Percentiles rank a stretch among this genome's conserved stretches.
phyloP scores from a whole-genome alignment of 2,329 filamentous ascomycete genomes.

The Colletotrichum cordylinicola region DNA sequence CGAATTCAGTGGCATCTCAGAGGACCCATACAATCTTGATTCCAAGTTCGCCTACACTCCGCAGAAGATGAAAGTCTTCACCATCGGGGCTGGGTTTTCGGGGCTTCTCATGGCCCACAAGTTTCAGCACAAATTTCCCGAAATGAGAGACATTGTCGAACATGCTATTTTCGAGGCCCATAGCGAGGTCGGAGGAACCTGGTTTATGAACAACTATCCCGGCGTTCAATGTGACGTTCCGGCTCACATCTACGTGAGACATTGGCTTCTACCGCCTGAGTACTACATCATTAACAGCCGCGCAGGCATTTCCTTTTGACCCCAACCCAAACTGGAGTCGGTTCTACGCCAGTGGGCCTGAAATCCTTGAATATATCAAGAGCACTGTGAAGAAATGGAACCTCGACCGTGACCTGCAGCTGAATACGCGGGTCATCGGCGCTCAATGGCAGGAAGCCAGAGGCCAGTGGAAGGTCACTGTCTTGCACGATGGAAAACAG shows the following conservation, averaged over 20 bases:
- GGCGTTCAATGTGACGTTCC: slow-evolving; percentile 32
- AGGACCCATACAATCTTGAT: slow-evolving; percentile 32
- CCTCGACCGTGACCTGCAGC: slow-evolving; percentile 39
- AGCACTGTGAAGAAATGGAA: slow-evolving; percentile 47
- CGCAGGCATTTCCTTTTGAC: slow-evolving; percentile 53
- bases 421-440: slow-evolving; percentile 36
- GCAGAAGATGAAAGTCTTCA: slow-evolving; percentile 36
- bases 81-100: slow-evolving; percentile 38
- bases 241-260: slow-evolving; percentile 26
- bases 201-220: slow-evolving; percentile 36
- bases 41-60: slow-evolving; percentile 31
- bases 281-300: background rate
- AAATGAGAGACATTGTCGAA: slow-evolving; percentile 26
- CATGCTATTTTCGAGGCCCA: slow-evolving; percentile 35
- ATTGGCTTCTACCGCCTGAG: background rate
- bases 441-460: slow-evolving; percentile 29
- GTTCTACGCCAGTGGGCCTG: slow-evolving; percentile 60
- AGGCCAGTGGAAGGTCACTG: slow-evolving; percentile 27
- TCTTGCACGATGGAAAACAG: slow-evolving; percentile 16
- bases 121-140: slow-evolving; percentile 37
- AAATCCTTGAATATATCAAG: slow-evolving; percentile 62
- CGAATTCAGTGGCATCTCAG: slow-evolving; percentile 5
- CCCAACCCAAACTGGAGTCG: slow-evolving; percentile 65
- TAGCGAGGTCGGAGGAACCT: slow-evolving; percentile 36
- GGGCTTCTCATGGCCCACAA: slow-evolving; percentile 39